Evolutionary conservation across 1,284 basidiomycete species (phyloP).

Genomic region (Moesziomyces antarcticus): DNA sequence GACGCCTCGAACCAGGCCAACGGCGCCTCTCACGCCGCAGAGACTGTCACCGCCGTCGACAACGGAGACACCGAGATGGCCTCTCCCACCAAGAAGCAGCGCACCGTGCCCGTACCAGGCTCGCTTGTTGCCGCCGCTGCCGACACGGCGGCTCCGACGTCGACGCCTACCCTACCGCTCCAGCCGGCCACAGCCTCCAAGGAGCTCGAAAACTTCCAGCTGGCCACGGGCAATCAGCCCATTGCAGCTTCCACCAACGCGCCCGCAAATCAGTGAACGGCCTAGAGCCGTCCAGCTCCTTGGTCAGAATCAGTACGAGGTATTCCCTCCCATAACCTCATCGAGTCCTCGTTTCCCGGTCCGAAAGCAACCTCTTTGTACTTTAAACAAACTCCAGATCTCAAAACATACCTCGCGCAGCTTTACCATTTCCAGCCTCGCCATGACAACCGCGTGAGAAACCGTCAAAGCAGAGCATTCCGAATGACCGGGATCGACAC

Average conservation of each 20-base stretch:
- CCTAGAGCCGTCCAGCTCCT: no score
- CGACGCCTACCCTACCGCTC: slow-evolving; percentile 40
- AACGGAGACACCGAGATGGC: slow-evolving; percentile 38
- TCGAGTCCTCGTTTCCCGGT: neutral
- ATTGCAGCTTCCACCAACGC: slow-evolving; percentile 39
- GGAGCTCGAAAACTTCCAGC: slow-evolving; percentile 51
- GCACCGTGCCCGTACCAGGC: slow-evolving; percentile 11
- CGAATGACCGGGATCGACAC: neutral
- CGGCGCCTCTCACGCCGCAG: slow-evolving; percentile 6
- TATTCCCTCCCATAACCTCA: neutral
- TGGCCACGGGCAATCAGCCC: slow-evolving; percentile 46
- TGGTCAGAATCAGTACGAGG: no score
- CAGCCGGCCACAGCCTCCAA: slow-evolving; percentile 39
- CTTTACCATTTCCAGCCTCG: no score
- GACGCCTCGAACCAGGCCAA: slow-evolving; percentile 9
- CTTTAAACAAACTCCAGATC: neutral
- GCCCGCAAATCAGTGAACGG: slow-evolving; percentile 30
- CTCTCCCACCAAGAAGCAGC: slow-evolving; percentile 47
- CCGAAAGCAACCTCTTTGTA: neutral
- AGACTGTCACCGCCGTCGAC: slow-evolving; percentile 20
- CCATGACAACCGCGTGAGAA: no score
- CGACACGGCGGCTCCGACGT: neutral
- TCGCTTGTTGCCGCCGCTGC: neutral
- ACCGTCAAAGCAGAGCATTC: no score
- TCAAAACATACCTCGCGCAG: neutral